phyloP scores from a whole-genome alignment of 768 basidiomycete genomes.

The Lactarius hengduanensis region DNA sequence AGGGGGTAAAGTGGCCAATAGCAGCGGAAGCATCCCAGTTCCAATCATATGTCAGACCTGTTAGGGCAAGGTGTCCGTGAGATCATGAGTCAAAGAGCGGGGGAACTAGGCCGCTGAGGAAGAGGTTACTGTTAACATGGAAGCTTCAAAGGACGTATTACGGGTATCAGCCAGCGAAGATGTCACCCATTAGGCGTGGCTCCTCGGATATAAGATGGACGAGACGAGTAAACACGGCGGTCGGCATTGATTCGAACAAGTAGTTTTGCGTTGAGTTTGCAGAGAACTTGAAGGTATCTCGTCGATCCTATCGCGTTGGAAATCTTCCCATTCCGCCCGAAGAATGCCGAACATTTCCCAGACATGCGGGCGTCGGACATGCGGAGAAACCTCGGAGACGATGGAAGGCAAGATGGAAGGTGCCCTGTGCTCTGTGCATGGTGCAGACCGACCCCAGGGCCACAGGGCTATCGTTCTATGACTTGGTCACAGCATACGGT shows the following conservation, averaged over 20 bases:
- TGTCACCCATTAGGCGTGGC: background rate
- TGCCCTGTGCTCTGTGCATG: background rate
- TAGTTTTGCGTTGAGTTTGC: background rate
- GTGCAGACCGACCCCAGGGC: background rate
- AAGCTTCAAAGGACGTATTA: background rate
- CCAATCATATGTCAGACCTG: background rate
- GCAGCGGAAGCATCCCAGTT: background rate
- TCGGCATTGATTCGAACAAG: background rate
- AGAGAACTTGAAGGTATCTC: background rate
- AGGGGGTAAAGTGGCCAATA: background rate
- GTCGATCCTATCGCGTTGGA: background rate
- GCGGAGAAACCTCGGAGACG: background rate
- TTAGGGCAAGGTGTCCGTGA: background rate
- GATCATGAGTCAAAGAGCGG: background rate
- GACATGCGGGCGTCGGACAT: too few relatives aligned
- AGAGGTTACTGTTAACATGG: slow-evolving; percentile 3
- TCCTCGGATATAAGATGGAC: background rate
- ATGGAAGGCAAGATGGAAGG: too few relatives aligned
- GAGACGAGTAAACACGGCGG: background rate
- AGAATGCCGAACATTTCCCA: background rate
- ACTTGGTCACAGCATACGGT: background rate
- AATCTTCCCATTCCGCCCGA: background rate
- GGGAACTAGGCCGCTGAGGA: background rate
- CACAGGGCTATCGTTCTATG: background rate
- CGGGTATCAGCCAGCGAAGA: background rate